These are phyloP conservation scores for Acrocalymma vagum DNA, from an alignment of 2,329 filamentous ascomycete genomes.

Conservation along the genomic window DNA sequence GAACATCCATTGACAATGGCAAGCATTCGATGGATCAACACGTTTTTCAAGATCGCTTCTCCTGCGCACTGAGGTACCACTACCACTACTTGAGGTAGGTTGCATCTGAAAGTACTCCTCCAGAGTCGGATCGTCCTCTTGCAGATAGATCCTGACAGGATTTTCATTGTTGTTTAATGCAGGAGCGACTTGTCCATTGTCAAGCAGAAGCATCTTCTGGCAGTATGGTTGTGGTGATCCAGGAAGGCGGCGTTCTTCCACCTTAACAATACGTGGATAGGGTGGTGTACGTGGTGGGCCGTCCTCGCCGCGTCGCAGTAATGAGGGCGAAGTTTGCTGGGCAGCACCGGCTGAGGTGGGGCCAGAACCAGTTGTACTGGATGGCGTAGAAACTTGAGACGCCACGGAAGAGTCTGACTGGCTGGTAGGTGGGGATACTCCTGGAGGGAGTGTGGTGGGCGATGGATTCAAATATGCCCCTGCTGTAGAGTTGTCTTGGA, in stretches of 20 bases:
- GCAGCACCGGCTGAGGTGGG: conserved; percentile 26
- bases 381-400: conserved; percentile 10
- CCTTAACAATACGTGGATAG: conserved; percentile 69
- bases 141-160: conserved; percentile 48
- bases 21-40: conserved; percentile 40
- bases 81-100: conserved; percentile 18
- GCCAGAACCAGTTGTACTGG: conserved; percentile 7
- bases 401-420: conserved; percentile 15
- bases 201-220: conserved; percentile 68
- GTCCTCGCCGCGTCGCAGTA: conserved; percentile 14
- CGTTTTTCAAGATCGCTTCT: conserved; percentile 26
- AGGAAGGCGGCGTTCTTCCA: conserved; percentile 69
- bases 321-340: conserved; percentile 16
- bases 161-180: conserved; percentile 42
- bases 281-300: conserved; percentile 36
- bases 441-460: conserved; percentile 24
- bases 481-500: conserved; percentile 60
- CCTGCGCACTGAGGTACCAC: conserved; percentile 15
- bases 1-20: conserved; percentile 51
- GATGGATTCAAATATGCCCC: conserved; percentile 35
- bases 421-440: conserved; percentile 17
- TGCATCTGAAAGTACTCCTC: conserved; percentile 31
- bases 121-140: conserved; percentile 50
- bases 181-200: conserved; percentile 56
- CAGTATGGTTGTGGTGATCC: conserved; percentile 65